Base-by-base conservation (phyloP, 192 early-diverging fungal genomes). In the Jimgerdemannia flammicorona region DNA sequence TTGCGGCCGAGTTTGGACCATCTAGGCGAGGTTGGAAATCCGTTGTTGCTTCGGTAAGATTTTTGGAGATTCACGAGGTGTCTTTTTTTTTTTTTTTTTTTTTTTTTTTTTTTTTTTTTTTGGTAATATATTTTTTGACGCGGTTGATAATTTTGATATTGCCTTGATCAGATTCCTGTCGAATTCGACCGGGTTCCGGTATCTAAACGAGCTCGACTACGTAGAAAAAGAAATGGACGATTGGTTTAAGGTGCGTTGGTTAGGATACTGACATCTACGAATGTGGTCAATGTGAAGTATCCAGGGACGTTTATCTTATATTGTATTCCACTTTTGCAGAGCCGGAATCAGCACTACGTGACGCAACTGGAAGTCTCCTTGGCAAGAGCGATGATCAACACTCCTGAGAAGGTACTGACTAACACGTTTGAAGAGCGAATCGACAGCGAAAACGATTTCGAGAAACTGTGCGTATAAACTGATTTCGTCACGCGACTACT, bases 181-280 rank as follows among this genome's bases (percentile, higher is more conserved):
- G 6, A 88, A 87, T 3, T 89, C 92, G 4, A 86, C 80, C 17
- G 95, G 95, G 4, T 95, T 94, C 75, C 72, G 80, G 39, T 93
- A 93, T 69, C 78, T 96, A 43, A 78, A 87, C 40, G 85, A 91
- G 42, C 78, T 90, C n/a, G 89, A 86, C 29, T 96, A 92, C 79
- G 86, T 94, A 9, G 83, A 91, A 73, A 83, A 82, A 49, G 91
- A 96, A 75, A 90, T 95, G 87, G 89, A 91, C 65, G 87, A 91
- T 17, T 96, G 95, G 95, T 90, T 90, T 76, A 90, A 91, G 86
- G 94, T 95, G 85, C 65, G 71, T 49, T 70, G 10, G 17, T 4
- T 4, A 40, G 63, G 40, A 44, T 11, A 41, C 1, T 54, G 7
- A 8, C 18, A 43, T 74, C 11, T 41, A 14, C 40, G 40, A 9